Evolutionary conservation across 192 early-diverging fungal species (phyloP).

Genomic region (Coemansia sp.): DNA sequence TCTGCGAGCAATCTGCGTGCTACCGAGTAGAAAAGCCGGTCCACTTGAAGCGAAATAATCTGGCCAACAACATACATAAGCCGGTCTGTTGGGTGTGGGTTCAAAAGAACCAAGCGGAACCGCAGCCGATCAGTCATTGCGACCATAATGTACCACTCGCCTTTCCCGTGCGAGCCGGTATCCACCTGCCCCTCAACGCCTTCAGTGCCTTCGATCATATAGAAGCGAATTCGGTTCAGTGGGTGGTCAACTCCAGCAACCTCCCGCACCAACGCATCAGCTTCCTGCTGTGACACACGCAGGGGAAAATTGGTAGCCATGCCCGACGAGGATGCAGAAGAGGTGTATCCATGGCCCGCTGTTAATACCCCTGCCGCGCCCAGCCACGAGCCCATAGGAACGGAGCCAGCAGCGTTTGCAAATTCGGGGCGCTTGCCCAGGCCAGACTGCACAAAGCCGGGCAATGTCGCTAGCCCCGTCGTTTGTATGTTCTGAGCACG

Average conservation of each 20-base stretch:
- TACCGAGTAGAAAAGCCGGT: constrained; percentile 50
- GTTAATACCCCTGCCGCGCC: not conserved
- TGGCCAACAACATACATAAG: constrained; percentile 41
- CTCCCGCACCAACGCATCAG: constrained; percentile 39
- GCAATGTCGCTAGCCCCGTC: constrained; percentile 5
- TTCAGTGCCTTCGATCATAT: constrained; percentile 51
- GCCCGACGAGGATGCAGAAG: constrained; percentile 1
- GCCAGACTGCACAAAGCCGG: constrained; percentile 33
- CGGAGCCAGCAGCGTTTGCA: not conserved
- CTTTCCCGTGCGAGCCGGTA: constrained; percentile 5
- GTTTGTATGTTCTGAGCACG: constrained; percentile 27
- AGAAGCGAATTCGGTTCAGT: constrained; percentile 42
- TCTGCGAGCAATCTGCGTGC: constrained; percentile 39
- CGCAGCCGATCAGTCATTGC: constrained; percentile 51
- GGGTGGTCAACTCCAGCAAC: constrained; percentile 34
- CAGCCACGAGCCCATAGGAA: not conserved
- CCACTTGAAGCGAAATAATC: constrained; percentile 46
- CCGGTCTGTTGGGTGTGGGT: constrained; percentile 26
- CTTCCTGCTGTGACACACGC: constrained; percentile 47
- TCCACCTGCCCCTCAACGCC: constrained; percentile 39
- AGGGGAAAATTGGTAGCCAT: constrained; percentile 37
- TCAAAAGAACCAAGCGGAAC: constrained; percentile 46
- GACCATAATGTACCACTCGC: constrained; percentile 53
- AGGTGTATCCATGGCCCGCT: not conserved
- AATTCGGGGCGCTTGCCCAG: not conserved